These are phyloP conservation scores for Scenedesmus sp. DNA, from an alignment of 163 green algal genomes.

Conservation along the genomic window DNA sequence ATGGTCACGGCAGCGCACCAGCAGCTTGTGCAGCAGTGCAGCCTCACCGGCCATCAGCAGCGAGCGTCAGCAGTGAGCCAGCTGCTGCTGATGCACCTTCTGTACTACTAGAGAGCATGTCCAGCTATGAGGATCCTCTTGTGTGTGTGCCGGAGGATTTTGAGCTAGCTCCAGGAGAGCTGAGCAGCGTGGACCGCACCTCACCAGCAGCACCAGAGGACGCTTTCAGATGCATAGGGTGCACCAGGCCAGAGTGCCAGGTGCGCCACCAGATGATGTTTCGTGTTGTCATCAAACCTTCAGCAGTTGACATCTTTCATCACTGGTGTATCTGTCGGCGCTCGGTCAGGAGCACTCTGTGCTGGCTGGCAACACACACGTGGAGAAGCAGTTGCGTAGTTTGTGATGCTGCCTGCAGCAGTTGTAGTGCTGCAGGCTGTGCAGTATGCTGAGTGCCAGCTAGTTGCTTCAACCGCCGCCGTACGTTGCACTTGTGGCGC, in stretches of 20 bases:
- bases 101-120: neutral
- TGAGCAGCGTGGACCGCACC: slow-evolving; percentile 73
- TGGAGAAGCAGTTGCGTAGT: neutral
- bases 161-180: slow-evolving; percentile 71
- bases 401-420: neutral
- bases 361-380: neutral
- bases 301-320: too few species aligned
- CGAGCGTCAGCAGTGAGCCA: slow-evolving; percentile 34
- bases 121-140: slow-evolving; percentile 48
- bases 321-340: neutral
- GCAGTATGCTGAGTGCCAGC: neutral
- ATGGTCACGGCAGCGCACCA: slow-evolving; percentile 20
- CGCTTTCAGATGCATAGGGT: slow-evolving; percentile 85
- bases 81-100: neutral
- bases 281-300: too few species aligned
- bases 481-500: neutral
- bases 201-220: slow-evolving; percentile 63
- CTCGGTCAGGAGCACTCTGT: neutral
- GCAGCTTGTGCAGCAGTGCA: slow-evolving; percentile 1
- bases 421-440: neutral
- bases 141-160: slow-evolving; percentile 77
- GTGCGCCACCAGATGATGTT: neutral
- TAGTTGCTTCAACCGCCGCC: neutral
- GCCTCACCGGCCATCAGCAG: slow-evolving; percentile 12
- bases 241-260: slow-evolving; percentile 71